Evolutionary conservation across 176 grass and related monocot species (phyloP).

Genomic region (Echinochloa phyllopogon): DNA sequence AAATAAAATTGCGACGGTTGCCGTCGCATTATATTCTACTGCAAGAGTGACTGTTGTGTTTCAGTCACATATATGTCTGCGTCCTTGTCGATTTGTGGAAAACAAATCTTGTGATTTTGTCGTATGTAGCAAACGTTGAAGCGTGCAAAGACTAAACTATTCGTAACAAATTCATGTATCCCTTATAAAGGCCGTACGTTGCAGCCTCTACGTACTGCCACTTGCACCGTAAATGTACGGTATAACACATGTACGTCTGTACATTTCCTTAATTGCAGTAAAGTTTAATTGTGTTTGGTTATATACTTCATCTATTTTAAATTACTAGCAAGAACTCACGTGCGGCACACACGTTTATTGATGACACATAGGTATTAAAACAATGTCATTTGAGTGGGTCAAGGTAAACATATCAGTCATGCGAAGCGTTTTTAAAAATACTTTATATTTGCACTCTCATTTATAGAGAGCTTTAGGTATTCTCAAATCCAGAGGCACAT

Average conservation of each 20-base stretch:
- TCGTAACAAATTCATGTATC: neutral
- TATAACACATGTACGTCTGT: neutral
- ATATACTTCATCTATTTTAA: too few species aligned
- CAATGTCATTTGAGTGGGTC: too few species aligned
- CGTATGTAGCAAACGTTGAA: neutral
- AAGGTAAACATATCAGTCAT: too few species aligned
- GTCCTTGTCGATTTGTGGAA: neutral
- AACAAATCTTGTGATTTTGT: constrained; percentile 25
- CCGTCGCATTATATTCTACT: neutral
- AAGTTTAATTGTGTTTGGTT: neutral
- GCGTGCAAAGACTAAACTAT: neutral
- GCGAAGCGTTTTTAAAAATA: too few species aligned
- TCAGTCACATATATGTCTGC: neutral
- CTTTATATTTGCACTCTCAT: too few species aligned
- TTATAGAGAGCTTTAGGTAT: too few species aligned
- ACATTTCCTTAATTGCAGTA: constrained; percentile 6
- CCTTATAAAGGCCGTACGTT: neutral
- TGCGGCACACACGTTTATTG: too few species aligned
- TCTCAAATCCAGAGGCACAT: too few species aligned
- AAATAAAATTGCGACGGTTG: constrained; percentile 42
- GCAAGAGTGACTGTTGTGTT: neutral
- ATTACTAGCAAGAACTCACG: too few species aligned
- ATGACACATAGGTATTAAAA: too few species aligned
- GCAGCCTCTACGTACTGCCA: neutral
- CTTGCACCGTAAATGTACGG: neutral